Evolutionary conservation across 2,329 filamentous ascomycete genomes (phyloP).

Genomic region (Incumbomyces lentus): DNA sequence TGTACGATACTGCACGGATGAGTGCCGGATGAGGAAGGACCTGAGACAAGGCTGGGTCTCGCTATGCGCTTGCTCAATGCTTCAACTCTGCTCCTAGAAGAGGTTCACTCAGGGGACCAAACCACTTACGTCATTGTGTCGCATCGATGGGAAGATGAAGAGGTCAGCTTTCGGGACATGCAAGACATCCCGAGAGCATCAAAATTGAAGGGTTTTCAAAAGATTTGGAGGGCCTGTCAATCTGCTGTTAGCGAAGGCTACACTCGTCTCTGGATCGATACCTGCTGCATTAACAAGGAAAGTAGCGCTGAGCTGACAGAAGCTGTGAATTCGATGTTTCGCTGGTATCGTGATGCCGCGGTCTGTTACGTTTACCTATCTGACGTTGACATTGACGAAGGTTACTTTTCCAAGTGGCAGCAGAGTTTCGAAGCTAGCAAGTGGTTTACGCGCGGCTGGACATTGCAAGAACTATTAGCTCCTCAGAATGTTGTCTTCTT

Average conservation of each 20-base stretch:
- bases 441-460: slow-evolving; percentile 24
- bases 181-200: background rate
- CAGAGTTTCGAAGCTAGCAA: slow-evolving; percentile 3
- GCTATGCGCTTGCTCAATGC: too few relatives aligned
- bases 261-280: slow-evolving; percentile 18
- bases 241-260: background rate
- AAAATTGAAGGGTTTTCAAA: background rate
- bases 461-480: slow-evolving; percentile 24
- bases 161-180: slow-evolving; percentile 11
- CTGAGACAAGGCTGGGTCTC: too few relatives aligned
- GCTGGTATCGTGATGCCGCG: slow-evolving; percentile 14
- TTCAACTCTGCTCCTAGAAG: too few relatives aligned
- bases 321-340: slow-evolving; percentile 19
- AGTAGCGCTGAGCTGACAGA: slow-evolving; percentile 19
- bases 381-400: slow-evolving; percentile 7
- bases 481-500: slow-evolving; percentile 20
- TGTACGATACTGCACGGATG: too few relatives aligned
- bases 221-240: background rate
- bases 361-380: slow-evolving; percentile 18
- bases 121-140: slow-evolving; percentile 14
- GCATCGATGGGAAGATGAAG: slow-evolving; percentile 14
- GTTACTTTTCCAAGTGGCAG: background rate
- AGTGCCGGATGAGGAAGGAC: too few relatives aligned
- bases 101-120: too few relatives aligned
- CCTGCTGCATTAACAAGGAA: slow-evolving; percentile 21